phyloP scores from a whole-genome alignment of 2,329 filamentous ascomycete genomes.

The Lecanicillium sp. region DNA sequence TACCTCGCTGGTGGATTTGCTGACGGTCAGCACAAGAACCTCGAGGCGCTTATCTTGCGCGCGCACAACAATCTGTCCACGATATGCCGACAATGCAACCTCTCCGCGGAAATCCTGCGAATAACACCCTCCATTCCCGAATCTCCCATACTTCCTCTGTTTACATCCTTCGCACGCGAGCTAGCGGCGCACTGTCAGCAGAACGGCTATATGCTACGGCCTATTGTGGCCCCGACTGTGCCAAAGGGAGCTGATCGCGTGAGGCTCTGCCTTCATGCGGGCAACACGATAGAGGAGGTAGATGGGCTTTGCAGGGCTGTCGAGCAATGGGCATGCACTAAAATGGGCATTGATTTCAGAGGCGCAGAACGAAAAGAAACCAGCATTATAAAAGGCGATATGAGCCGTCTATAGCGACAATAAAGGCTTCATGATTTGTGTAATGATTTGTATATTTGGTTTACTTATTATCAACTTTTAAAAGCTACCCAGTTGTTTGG shows the following conservation, averaged over 20 bases:
- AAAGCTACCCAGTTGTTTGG: constrained; percentile 9
- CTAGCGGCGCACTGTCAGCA: constrained; percentile 56
- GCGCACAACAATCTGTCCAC: constrained; percentile 41
- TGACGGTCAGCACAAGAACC: constrained; percentile 26
- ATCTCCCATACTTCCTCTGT: constrained; percentile 60
- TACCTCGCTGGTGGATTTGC: constrained; percentile 47
- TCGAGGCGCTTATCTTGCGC: constrained; percentile 28
- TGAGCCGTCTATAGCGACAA: not conserved
- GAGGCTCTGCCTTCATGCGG: constrained; percentile 61
- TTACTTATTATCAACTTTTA: not conserved
- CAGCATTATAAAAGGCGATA: not conserved
- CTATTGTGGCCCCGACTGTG: constrained; percentile 65
- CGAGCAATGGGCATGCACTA: constrained; percentile 37
- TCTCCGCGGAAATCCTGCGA: constrained; percentile 26
- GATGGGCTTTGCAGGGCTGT: constrained; percentile 45
- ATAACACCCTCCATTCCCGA: constrained; percentile 32
- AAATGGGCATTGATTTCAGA: not conserved
- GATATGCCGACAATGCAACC: constrained; percentile 23
- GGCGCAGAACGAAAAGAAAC: not conserved
- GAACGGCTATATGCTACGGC: constrained; percentile 52
- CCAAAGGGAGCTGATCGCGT: constrained; percentile 57
- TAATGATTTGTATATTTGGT: not conserved
- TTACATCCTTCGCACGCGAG: constrained; percentile 51
- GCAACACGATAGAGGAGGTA: constrained; percentile 54
- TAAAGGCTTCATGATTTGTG: not conserved